These are phyloP conservation scores for Populus alba DNA, from an alignment of 345 rosid species.

Conservation along the genomic window DNA sequence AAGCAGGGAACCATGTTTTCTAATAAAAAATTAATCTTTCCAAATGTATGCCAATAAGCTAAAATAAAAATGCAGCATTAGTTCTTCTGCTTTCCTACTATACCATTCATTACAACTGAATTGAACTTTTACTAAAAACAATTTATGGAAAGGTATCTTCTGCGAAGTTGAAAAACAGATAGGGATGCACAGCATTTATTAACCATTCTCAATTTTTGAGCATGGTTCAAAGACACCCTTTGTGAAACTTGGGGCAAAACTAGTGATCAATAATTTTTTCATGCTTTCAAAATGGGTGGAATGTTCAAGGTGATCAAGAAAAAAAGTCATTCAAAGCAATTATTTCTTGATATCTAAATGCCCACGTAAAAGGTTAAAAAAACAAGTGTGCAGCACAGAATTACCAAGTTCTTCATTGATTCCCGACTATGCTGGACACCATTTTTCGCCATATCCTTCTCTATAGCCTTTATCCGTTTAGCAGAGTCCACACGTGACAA, in stretches of 20 bases:
- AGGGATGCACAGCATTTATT: too few relatives aligned
- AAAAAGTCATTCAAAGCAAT: neutral
- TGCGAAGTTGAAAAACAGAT: too few relatives aligned
- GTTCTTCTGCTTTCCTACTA: too few relatives aligned
- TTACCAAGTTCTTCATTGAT: conserved; percentile 70
- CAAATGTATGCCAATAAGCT: too few relatives aligned
- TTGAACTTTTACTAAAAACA: too few relatives aligned
- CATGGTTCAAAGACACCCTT: too few relatives aligned
- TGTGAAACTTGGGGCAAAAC: neutral
- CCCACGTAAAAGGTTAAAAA: conserved; percentile 12
- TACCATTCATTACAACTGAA: too few relatives aligned
- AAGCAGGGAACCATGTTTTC: neutral
- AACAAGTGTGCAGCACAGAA: conserved; percentile 7
- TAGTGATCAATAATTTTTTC: neutral
- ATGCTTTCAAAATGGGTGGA: neutral
- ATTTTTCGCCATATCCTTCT: conserved; percentile 67
- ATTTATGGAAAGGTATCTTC: too few relatives aligned
- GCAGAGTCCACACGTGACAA: conserved; percentile 52
- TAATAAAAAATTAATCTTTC: neutral
- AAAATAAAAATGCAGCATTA: too few relatives aligned
- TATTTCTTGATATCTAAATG: neutral
- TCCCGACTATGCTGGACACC: conserved; percentile 58
- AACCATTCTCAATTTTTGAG: too few relatives aligned
- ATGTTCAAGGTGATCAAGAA: neutral
- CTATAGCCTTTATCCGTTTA: conserved; percentile 68